Evolutionary conservation across 345 rosid species (phyloP).

Genomic region (Gossypium turneri): DNA sequence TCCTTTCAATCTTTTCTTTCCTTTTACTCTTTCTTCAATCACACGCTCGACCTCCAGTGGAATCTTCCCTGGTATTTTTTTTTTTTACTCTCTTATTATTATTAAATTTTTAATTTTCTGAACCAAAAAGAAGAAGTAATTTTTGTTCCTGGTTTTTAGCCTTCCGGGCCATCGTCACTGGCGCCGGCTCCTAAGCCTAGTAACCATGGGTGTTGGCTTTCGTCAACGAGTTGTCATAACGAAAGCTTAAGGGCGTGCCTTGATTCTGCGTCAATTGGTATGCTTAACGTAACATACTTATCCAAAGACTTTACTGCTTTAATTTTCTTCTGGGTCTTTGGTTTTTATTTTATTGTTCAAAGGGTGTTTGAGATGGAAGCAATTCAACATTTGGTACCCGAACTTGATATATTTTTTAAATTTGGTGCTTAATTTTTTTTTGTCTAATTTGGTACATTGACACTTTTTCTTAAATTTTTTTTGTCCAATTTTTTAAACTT

Average conservation of each 20-base stretch:
- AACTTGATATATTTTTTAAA: no score
- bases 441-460: no score
- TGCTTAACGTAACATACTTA: no score
- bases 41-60: background rate
- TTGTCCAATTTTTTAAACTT: no score
- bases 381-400: no score
- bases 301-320: background rate
- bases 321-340: background rate
- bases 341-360: no score
- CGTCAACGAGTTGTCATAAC: background rate
- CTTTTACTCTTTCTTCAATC: background rate
- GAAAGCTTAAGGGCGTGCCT: slow-evolving; percentile 17
- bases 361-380: no score
- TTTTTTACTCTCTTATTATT: no score
- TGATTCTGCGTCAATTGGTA: slow-evolving; percentile 10
- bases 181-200: slow-evolving; percentile 17
- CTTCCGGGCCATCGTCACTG: background rate
- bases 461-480: no score
- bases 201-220: background rate
- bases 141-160: background rate
- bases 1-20: background rate
- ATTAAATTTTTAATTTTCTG: background rate
- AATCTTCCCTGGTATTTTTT: background rate
- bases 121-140: no score
- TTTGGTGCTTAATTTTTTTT: no score